phyloP scores from a whole-genome alignment of 2,329 filamentous ascomycete species.

The Biscogniauxia sp. region DNA sequence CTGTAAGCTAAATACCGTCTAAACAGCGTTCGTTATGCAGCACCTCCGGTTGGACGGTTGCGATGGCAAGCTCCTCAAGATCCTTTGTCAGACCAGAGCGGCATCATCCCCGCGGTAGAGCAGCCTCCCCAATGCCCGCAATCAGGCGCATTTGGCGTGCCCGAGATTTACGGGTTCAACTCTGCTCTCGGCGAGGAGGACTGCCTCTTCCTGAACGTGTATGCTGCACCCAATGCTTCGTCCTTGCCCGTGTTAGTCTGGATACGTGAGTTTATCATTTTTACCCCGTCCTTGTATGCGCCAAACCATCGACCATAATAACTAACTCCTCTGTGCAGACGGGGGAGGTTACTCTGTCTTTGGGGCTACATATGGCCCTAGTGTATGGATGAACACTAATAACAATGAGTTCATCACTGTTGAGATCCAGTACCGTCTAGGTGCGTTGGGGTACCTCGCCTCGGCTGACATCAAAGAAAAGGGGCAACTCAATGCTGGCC shows the following conservation, averaged over 20 bases:
- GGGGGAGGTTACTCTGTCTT: constrained; percentile 33
- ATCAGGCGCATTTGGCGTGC: constrained; percentile 27
- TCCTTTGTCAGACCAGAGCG: constrained; percentile 15
- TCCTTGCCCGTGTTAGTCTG: constrained; percentile 38
- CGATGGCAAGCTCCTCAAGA: constrained; percentile 29
- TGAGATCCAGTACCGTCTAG: constrained; percentile 48
- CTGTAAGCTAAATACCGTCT: neutral
- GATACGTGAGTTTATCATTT: constrained; percentile 33
- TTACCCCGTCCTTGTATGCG: constrained; percentile 11
- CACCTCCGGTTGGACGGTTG: constrained; percentile 25
- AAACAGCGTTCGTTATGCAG: constrained; percentile 29
- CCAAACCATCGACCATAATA: constrained; percentile 24
- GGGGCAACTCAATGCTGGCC: constrained; percentile 35
- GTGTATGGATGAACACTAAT: constrained; percentile 43
- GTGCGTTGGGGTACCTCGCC: constrained; percentile 43
- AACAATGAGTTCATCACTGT: constrained; percentile 47
- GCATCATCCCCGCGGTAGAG: constrained; percentile 22
- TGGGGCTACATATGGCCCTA: constrained; percentile 27
- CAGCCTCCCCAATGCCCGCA: constrained; percentile 30
- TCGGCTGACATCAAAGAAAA: constrained; percentile 23
- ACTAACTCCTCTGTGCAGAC: constrained; percentile 29
- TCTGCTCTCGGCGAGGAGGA: constrained; percentile 26
- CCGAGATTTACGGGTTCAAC: constrained; percentile 28
- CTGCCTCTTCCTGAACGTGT: constrained; percentile 33
- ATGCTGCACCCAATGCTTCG: constrained; percentile 32